Conservation (phyloP, 495 filamentous ascomycete species). For the Beverwykella pulmonaria region DNA sequence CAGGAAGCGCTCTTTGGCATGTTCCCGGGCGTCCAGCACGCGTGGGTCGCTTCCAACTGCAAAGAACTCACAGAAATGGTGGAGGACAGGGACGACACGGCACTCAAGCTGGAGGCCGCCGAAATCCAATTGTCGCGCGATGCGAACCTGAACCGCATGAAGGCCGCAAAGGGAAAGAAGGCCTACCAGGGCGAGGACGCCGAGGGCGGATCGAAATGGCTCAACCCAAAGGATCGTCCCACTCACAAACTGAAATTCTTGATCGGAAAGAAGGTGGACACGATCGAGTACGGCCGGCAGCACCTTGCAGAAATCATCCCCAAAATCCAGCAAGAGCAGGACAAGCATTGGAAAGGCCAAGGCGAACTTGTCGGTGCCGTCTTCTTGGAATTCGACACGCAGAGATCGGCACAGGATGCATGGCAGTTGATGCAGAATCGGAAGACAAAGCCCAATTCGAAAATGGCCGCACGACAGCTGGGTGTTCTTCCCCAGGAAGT, state of each 20-base stretch:
- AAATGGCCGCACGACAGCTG: slow-evolving; percentile 72
- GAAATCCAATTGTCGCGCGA: slow-evolving; percentile 84
- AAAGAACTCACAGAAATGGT: slow-evolving; percentile 82
- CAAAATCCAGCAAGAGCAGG: slow-evolving; percentile 74
- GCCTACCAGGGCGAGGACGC: slow-evolving; percentile 53
- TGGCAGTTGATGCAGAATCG: slow-evolving; percentile 87
- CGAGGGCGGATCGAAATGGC: slow-evolving; percentile 51
- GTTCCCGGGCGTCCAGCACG: slow-evolving; percentile 76
- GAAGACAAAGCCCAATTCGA: slow-evolving; percentile 80
- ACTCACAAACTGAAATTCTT: slow-evolving; percentile 79
- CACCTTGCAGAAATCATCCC: slow-evolving; percentile 83
- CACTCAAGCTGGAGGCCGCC: slow-evolving; percentile 83
- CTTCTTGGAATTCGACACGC: slow-evolving; percentile 85
- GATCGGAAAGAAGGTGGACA: slow-evolving; percentile 91
- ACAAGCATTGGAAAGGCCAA: slow-evolving; percentile 69
- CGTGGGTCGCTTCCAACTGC: slow-evolving; percentile 85
- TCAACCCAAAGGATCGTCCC: slow-evolving; percentile 79
- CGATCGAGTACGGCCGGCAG: slow-evolving; percentile 86
- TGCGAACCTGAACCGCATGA: slow-evolving; percentile 76
- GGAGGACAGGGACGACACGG: slow-evolving; percentile 78
- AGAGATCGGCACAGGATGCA: slow-evolving; percentile 82
- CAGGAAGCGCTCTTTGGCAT: slow-evolving; percentile 73
- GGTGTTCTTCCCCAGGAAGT: slow-evolving; percentile 83
- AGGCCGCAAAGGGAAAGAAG: slow-evolving; percentile 68
- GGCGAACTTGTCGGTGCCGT: slow-evolving; percentile 69